phyloP scores from a whole-genome alignment of 2,329 filamentous ascomycete genomes.

The Alternaria alternata region DNA sequence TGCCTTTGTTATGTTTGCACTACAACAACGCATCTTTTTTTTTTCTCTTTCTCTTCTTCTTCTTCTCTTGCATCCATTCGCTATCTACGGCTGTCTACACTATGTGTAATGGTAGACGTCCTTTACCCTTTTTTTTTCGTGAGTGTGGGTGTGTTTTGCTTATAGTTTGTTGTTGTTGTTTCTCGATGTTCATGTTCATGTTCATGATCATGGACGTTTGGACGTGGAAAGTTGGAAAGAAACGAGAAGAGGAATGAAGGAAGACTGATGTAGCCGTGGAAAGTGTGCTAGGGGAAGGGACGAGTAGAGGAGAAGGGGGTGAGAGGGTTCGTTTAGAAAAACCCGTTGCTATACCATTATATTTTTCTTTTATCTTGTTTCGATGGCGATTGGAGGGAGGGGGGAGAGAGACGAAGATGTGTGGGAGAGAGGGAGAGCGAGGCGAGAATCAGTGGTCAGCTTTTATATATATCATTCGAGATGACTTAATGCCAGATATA shows the following conservation, averaged over 20 bases:
- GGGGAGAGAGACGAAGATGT: background rate
- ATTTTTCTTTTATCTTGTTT: background rate
- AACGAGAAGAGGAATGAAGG: background rate
- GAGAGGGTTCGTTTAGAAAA: background rate
- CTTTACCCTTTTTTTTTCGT: background rate
- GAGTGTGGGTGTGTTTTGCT: no score
- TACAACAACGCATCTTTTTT: no score
- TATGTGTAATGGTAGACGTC: background rate
- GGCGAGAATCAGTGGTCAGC: background rate
- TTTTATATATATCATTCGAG: background rate
- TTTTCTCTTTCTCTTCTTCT: no score
- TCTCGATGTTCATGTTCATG: no score
- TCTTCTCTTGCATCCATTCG: background rate
- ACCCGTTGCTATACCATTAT: background rate
- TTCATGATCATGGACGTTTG: no score
- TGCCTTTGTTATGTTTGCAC: no score
- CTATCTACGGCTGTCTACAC: background rate
- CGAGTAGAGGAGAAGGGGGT: background rate
- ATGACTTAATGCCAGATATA: slow-evolving; percentile 3
- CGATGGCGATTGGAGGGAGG: no score
- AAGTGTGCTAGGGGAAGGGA: background rate
- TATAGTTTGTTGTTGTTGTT: no score
- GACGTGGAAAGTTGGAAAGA: background rate
- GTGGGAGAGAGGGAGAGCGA: no score
- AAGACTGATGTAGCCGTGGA: background rate